These are phyloP conservation scores for Gastrolobium bilobum DNA, from an alignment of 306 rosid genomes.

Conservation along the genomic window DNA sequence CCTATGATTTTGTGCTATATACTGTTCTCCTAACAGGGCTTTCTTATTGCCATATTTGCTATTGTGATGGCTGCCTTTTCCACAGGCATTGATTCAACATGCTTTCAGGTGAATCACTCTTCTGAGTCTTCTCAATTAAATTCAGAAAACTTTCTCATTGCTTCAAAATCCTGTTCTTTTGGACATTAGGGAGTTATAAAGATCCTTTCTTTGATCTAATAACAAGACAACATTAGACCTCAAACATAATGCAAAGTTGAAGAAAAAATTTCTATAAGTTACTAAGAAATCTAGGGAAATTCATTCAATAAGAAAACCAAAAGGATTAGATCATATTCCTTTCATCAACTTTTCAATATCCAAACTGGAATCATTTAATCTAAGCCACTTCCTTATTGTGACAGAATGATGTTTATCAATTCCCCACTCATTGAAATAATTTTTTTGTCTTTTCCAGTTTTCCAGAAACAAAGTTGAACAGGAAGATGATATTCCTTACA, in stretches of 20 bases:
- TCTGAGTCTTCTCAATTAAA: constrained; percentile 15
- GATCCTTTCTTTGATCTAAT: background rate
- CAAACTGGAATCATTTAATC: background rate
- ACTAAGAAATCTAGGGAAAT: constrained; percentile 1
- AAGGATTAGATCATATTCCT: background rate
- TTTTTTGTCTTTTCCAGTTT: constrained; percentile 59
- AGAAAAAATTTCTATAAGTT: background rate
- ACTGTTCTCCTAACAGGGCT: constrained; percentile 63
- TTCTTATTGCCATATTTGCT: constrained; percentile 79
- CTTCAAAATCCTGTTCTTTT: background rate
- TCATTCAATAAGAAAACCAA: background rate
- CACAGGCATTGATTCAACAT: constrained; percentile 87
- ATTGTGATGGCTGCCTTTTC: constrained; percentile 90
- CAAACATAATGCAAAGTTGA: background rate
- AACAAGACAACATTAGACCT: background rate
- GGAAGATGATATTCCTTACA: constrained; percentile 78
- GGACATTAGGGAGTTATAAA: background rate
- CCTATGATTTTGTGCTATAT: background rate
- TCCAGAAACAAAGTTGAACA: constrained; percentile 59
- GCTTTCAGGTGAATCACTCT: constrained; percentile 73
- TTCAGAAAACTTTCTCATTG: background rate
- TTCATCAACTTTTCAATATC: background rate
- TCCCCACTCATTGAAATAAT: background rate
- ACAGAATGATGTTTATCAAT: background rate
- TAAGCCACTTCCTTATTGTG: constrained; percentile 10